These are phyloP conservation scores for Torulaspora franciscae DNA, from an alignment of 805 yeast genomes.

Conservation along the genomic window DNA sequence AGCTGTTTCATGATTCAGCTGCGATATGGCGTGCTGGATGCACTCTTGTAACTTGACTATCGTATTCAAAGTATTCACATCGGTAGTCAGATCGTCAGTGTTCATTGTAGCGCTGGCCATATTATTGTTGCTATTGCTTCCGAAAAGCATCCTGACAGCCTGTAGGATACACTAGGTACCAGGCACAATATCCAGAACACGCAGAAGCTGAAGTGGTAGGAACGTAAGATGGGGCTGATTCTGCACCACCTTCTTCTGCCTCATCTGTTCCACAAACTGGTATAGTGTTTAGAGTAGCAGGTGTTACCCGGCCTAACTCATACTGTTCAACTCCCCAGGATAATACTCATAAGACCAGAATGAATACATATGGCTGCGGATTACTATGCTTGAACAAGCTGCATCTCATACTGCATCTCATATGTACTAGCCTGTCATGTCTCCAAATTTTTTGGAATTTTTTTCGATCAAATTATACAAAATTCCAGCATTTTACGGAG, in stretches of 20 bases:
- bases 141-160: constrained; percentile 9
- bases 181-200: not conserved
- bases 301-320: constrained; percentile 1
- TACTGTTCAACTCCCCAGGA: not conserved
- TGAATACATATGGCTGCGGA: too few relatives aligned
- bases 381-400: too few relatives aligned
- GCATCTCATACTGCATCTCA: too few relatives aligned
- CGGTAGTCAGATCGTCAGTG: constrained; percentile 12
- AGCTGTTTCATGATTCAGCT: constrained; percentile 50
- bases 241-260: not conserved
- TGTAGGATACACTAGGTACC: not conserved
- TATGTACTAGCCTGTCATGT: too few relatives aligned
- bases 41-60: constrained; percentile 15
- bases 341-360: too few relatives aligned
- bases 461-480: too few relatives aligned
- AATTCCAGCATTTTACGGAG: too few relatives aligned
- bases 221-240: too few relatives aligned
- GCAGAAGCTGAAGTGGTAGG: not conserved
- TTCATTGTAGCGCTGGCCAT: constrained; percentile 5
- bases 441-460: too few relatives aligned
- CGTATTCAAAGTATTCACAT: constrained; percentile 10
- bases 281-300: not conserved
- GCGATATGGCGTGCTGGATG: constrained; percentile 24
- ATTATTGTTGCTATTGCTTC: constrained; percentile 6
- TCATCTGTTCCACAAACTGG: constrained; percentile 4